These are phyloP conservation scores for Globisporangium barbulae DNA, from an alignment of 352 stramenopile species.

Conservation along the genomic window DNA sequence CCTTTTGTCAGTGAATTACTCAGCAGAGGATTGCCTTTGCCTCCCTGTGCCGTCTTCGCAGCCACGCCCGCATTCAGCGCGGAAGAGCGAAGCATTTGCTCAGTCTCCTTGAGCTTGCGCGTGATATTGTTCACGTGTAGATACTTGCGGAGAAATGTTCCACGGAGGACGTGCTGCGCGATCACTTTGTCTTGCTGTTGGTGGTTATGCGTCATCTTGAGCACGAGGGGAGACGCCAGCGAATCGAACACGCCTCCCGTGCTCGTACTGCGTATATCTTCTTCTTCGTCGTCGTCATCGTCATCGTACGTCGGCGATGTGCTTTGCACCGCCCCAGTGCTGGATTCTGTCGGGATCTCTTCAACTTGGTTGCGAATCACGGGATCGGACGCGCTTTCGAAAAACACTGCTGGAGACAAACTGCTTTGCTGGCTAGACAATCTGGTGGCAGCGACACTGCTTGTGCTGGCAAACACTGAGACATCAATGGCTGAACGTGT, in stretches of 20 bases:
- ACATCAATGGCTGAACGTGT: background rate
- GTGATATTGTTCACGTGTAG: conserved; percentile 59
- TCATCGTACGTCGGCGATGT: background rate
- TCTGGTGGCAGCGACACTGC: background rate
- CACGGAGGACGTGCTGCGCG: conserved; percentile 50
- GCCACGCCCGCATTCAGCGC: conserved; percentile 24
- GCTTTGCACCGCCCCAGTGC: background rate
- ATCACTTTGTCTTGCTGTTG: conserved; percentile 44
- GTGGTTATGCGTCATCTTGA: conserved; percentile 25
- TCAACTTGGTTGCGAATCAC: background rate
- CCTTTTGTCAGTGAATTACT: background rate
- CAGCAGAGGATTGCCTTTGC: background rate
- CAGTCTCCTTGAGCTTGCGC: conserved; percentile 61
- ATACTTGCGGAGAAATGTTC: conserved; percentile 66
- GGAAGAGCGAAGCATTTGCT: conserved; percentile 39
- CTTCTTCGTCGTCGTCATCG: conserved; percentile 1
- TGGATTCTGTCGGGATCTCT: background rate
- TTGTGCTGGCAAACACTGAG: background rate
- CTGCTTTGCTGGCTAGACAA: background rate
- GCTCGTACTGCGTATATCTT: background rate
- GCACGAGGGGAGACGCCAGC: conserved; percentile 32
- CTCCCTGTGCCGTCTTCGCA: conserved; percentile 1
- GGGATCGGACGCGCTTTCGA: background rate
- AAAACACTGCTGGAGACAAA: no score
- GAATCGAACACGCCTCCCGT: conserved; percentile 4